Evolutionary conservation across 2,329 filamentous ascomycete genomes (phyloP).

Genomic region (Colletotrichum filicis): DNA sequence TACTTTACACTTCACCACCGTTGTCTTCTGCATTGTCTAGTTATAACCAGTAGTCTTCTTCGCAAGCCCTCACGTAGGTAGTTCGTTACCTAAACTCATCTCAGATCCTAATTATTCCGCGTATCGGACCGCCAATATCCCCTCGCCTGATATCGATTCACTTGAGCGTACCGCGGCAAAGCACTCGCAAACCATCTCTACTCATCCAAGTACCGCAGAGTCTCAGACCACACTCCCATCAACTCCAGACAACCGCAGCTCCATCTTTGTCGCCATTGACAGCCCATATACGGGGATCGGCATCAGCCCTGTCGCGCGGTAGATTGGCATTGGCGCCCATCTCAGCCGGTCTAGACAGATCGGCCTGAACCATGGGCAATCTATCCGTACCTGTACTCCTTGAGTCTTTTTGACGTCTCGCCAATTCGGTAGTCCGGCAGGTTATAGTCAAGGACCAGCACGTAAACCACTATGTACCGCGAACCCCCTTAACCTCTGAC

Average conservation of each 20-base stretch:
- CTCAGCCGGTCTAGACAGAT: neutral
- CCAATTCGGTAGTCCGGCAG: constrained; percentile 5
- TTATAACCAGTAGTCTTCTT: no score
- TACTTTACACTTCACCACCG: no score
- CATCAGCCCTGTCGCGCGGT: constrained; percentile 3
- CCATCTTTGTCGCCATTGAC: constrained; percentile 3
- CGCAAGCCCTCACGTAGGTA: no score
- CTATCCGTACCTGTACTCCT: neutral
- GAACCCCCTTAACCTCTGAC: constrained; percentile 1
- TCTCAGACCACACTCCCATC: neutral
- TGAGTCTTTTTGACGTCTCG: neutral
- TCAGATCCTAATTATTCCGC: no score
- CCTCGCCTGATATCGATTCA: no score
- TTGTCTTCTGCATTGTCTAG: no score
- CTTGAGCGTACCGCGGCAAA: neutral
- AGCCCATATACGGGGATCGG: neutral
- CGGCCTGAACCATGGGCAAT: constrained; percentile 1
- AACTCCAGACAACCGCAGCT: neutral
- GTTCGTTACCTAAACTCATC: no score
- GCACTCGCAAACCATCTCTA: neutral
- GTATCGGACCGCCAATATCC: no score
- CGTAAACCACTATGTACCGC: neutral
- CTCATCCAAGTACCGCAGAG: no score
- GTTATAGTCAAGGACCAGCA: constrained; percentile 5
- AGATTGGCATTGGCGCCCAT: neutral